phyloP scores from a whole-genome alignment of 106 monocot genomes.

The Xerophyta viscosa region DNA sequence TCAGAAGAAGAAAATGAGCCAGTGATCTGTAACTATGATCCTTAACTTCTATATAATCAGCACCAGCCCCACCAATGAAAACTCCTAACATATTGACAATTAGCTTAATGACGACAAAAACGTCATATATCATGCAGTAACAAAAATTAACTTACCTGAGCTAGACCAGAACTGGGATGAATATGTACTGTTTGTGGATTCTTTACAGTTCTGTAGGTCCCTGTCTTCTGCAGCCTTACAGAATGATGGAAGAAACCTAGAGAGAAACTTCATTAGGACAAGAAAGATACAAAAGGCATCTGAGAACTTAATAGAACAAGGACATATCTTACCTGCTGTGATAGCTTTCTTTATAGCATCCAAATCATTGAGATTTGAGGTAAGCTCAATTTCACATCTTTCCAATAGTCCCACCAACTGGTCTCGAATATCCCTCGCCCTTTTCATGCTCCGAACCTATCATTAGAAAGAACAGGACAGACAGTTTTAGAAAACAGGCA shows the following conservation, averaged over 20 bases:
- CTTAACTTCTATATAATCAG: too few species aligned
- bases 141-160: slow-evolving; percentile 39
- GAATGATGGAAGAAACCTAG: slow-evolving; percentile 88
- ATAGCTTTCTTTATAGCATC: slow-evolving; percentile 87
- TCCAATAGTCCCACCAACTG: slow-evolving; percentile 90
- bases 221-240: slow-evolving; percentile 70
- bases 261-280: neutral
- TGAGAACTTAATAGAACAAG: neutral
- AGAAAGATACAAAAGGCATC: neutral
- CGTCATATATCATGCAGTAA: neutral
- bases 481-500: too few species aligned
- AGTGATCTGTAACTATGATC: too few species aligned
- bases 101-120: neutral
- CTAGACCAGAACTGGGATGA: slow-evolving; percentile 92
- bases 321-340: slow-evolving; percentile 50
- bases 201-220: slow-evolving; percentile 73
- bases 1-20: too few species aligned
- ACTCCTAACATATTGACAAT: too few species aligned
- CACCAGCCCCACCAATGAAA: too few species aligned
- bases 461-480: neutral
- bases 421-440: slow-evolving; percentile 80
- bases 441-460: slow-evolving; percentile 95
- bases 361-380: slow-evolving; percentile 48
- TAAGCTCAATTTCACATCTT: slow-evolving; percentile 82
- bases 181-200: slow-evolving; percentile 92